Evolutionary conservation across 495 filamentous ascomycete genomes (phyloP).

Genomic region (Lentithecium fluviatile): DNA sequence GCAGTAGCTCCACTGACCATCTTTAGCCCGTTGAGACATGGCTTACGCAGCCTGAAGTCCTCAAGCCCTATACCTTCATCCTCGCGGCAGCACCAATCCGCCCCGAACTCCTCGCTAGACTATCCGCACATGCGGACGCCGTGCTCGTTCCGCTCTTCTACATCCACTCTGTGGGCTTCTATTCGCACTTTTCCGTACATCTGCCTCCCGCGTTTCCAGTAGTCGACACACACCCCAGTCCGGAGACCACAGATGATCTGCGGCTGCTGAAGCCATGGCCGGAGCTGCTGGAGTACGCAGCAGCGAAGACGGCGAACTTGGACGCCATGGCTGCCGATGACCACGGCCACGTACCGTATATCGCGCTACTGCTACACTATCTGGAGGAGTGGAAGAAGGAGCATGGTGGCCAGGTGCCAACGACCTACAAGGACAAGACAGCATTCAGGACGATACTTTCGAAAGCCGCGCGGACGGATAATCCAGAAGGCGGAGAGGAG

Average conservation of each 20-base stretch:
- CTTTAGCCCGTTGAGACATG: conserved; percentile 46
- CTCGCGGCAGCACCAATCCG: conserved; percentile 69
- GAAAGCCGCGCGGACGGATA: conserved; percentile 65
- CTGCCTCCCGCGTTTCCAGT: conserved; percentile 82
- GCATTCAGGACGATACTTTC: conserved; percentile 72
- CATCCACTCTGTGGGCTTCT: conserved; percentile 84
- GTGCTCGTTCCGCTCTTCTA: conserved; percentile 75
- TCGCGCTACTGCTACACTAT: conserved; percentile 80
- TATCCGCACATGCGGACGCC: conserved; percentile 58
- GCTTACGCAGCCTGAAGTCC: conserved; percentile 42
- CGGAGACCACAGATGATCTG: conserved; percentile 79
- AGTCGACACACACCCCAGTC: conserved; percentile 93
- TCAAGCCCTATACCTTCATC: conserved; percentile 67
- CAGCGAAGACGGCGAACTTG: conserved; percentile 62
- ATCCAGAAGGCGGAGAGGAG: conserved; percentile 87
- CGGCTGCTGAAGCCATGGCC: conserved; percentile 85
- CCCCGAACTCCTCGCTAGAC: conserved; percentile 52
- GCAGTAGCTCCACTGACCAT: conserved; percentile 16
- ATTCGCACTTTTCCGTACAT: conserved; percentile 74
- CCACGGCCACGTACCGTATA: conserved; percentile 91
- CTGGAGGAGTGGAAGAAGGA: conserved; percentile 76
- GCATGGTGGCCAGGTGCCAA: conserved; percentile 68
- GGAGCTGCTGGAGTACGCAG: conserved; percentile 67
- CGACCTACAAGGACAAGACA: conserved; percentile 80
- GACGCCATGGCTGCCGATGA: conserved; percentile 73